A percentile compares a stretch with the other conserved stretches of the same genome.
Conservation (phyloP, 2,329 filamentous ascomycete genomes). For the Thielaviopsis populi region DNA sequence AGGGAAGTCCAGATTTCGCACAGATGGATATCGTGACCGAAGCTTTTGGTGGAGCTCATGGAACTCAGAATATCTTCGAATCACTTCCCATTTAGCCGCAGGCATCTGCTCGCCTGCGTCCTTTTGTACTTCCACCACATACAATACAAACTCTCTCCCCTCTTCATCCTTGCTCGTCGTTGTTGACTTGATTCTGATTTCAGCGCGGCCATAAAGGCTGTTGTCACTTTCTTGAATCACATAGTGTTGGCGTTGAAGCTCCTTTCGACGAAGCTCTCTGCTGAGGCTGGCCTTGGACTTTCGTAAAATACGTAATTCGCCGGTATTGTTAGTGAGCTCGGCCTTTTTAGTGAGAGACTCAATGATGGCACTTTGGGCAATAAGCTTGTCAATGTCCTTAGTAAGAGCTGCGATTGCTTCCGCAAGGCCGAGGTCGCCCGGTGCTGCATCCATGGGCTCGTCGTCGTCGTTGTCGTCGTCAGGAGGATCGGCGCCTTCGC, state of each 20-base stretch:
- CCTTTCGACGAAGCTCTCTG: conserved; percentile 82
- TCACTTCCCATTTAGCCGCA: conserved; percentile 84
- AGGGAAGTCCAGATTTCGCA: conserved; percentile 82
- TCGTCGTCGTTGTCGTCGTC: conserved; percentile 54
- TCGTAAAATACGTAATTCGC: conserved; percentile 76
- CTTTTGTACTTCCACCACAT: conserved; percentile 80
- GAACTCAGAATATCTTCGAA: conserved; percentile 92
- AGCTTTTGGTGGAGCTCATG: conserved; percentile 87
- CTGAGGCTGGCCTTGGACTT: conserved; percentile 92
- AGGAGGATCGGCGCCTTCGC: conserved; percentile 40
- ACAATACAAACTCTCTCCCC: conserved; percentile 83
- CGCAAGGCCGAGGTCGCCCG: conserved; percentile 80
- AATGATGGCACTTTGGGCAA: conserved; percentile 76
- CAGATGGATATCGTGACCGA: conserved; percentile 69
- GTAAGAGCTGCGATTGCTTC: conserved; percentile 86
- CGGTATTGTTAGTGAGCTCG: conserved; percentile 90
- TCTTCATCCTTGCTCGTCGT: conserved; percentile 86
- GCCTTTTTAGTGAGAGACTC: conserved; percentile 87
- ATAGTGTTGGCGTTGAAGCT: conserved; percentile 92
- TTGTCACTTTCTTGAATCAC: conserved; percentile 97
- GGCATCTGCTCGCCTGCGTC: conserved; percentile 92
- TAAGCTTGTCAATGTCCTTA: conserved; percentile 76
- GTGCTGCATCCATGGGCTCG: conserved; percentile 83
- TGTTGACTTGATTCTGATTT: conserved; percentile 78
- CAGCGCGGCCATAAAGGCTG: conserved; percentile 83